Base-by-base conservation (phyloP, 139 green algal species). In the Tetradesmus lagerheimii region DNA sequence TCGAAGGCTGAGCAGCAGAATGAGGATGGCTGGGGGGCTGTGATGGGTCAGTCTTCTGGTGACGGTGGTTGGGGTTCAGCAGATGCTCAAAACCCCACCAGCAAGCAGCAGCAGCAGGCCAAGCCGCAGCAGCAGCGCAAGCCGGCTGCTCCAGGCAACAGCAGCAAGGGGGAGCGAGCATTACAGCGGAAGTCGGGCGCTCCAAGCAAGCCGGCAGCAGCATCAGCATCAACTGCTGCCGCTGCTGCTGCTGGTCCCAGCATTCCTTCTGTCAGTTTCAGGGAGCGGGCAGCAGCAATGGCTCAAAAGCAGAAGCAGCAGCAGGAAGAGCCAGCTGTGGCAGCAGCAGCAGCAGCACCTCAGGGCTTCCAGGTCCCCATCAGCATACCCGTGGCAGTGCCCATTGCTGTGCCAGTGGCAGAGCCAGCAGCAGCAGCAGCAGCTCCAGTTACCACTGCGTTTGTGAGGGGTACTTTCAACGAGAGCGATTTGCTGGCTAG, bases 261-360 rank as follows among this genome's bases (percentile, higher is more conserved):
- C 9, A 29, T 85, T 25, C 25, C 79, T 67, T 41, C 79, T 85
- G 79, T 85, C 11, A 85, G 79, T 43, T 85, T 85, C 0, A 85
- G 11, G 16, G 27, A 85, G 79, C 50, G 18, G 27, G 41, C 41
- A 39, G 41, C 39, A 66, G 79, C 79, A 38, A 39, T 50, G 31
- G 39, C 27, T 18, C n/a, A n/a, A 85, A 23, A 37, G 34, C 39
- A n/a, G 34, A 41, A 66, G 41, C 79, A 85, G 79, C 79, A 85
- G 78, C 78, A 84, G 41, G 38, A 83, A 38, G 18, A 64, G 38
- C 31, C 34, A 18, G 25, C 29, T 23, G 38, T 38, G 18, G 25
- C 35, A 34, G 29, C 15, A 45, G 34, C 37, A 62, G 37, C 74
- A 27, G n/a, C 35, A 35, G 37, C 77, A 16, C 15, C 57, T 1